Base-by-base conservation (phyloP, 2,329 filamentous ascomycete species). In the Tolypocladium cylindrosporum region DNA sequence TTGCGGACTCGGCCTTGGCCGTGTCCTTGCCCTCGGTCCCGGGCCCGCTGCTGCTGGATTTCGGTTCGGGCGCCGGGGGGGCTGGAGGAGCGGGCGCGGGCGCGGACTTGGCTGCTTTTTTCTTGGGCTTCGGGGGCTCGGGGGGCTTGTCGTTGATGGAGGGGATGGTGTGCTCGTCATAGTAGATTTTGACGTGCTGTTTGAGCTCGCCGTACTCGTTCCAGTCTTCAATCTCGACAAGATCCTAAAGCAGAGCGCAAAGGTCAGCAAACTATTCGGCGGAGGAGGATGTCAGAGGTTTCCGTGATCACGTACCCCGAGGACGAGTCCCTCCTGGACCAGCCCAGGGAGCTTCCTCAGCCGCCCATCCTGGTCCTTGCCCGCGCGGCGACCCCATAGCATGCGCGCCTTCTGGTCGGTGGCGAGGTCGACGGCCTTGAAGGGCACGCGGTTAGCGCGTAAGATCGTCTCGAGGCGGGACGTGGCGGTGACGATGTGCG, bases 181-280 rank as follows among this genome's bases (percentile, higher is more conserved):
- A 82, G 74, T 81, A 84, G 64, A 88, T 83, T 60, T 80, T 85
- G 66, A 97, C 85, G 66, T 93, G 88, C 74, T 93, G 85, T 72
- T 91, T 91, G 61, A 99, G 83, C 75, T 97, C 93, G 74, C 91
- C 91, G 74, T 95, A 97, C 72, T 99, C 94, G 77, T 99, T 99
- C 94, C 93, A 97, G 71, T 99, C 94, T 75, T 99, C 94, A 62
- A 97, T 85, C 73, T 97, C 88, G 62, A 93, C 88, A 55, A 97
- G 81, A 71, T 97, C 94, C 92, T 97, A 60, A 4, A 57, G 43
- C 21, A 48, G 39, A 43, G 41, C 24, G 19, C 34, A 36, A 24
- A 34, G 31, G 27, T 37, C 19, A 36, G 48, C 14, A 42, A 19
- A 16, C 8, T 6, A 2, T n/a, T 50, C 45, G n/a, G 8, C 4